Evolutionary conservation across 768 basidiomycete genomes (phyloP).

Genomic region (Pleurotus eryngii): DNA sequence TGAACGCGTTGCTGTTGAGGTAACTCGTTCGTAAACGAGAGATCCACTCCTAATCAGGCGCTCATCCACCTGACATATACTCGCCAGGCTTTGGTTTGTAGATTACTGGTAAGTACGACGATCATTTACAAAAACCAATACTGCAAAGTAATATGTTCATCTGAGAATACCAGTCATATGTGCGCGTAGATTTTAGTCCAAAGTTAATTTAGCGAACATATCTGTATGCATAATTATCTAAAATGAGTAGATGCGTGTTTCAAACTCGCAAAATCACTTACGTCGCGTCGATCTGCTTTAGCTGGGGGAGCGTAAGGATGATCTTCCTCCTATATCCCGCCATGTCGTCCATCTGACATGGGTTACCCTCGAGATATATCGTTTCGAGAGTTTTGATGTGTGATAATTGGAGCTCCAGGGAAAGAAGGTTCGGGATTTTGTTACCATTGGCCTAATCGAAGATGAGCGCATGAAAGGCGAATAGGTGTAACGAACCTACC

Average conservation of each 20-base stretch:
- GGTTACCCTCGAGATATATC: slow-evolving; percentile 93
- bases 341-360: slow-evolving; percentile 79
- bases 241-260: too few relatives aligned
- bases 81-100: too few relatives aligned
- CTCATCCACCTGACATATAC: too few relatives aligned
- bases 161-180: not conserved
- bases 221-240: not conserved
- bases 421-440: slow-evolving; percentile 65
- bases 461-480: not conserved
- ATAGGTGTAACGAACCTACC: slow-evolving; percentile 44
- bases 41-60: too few relatives aligned
- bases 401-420: slow-evolving; percentile 65
- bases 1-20: too few relatives aligned
- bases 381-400: slow-evolving; percentile 69
- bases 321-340: slow-evolving; percentile 84
- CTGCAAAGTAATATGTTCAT: not conserved
- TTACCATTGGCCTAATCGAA: slow-evolving; percentile 78
- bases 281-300: slow-evolving; percentile 96
- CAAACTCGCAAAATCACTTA: slow-evolving; percentile 38
- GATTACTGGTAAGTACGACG: too few relatives aligned
- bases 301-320: slow-evolving; percentile 81
- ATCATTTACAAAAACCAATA: not conserved
- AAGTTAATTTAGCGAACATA: slow-evolving; percentile 9
- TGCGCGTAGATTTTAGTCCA: not conserved
- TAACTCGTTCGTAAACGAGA: too few relatives aligned